phyloP scores from a whole-genome alignment of 768 basidiomycete genomes.

The Mycena vulgaris region DNA sequence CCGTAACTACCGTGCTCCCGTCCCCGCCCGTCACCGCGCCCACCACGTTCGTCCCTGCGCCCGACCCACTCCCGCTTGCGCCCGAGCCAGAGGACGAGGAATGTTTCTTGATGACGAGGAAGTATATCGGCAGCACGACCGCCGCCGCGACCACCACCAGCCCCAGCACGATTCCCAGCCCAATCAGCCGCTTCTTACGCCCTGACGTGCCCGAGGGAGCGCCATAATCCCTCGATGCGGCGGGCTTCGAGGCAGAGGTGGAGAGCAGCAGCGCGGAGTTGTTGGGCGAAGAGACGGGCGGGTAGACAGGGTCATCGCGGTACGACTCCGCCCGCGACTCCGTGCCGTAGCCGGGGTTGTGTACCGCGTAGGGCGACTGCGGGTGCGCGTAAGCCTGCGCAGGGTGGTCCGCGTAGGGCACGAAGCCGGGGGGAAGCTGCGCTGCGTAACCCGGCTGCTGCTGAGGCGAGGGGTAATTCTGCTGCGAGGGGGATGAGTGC shows the following conservation, averaged over 20 bases:
- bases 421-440: too few relatives aligned
- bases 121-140: constrained; percentile 72
- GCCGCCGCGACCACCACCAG: constrained; percentile 53
- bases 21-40: constrained; percentile 69
- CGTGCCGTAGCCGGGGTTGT: too few relatives aligned
- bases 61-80: neutral
- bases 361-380: too few relatives aligned
- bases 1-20: constrained; percentile 74
- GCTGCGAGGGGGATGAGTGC: too few relatives aligned
- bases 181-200: neutral
- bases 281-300: too few relatives aligned
- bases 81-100: neutral
- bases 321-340: too few relatives aligned
- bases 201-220: neutral
- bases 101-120: constrained; percentile 65
- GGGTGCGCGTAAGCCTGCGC: too few relatives aligned
- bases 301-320: too few relatives aligned
- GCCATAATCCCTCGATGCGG: too few relatives aligned
- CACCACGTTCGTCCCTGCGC: constrained; percentile 26
- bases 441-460: too few relatives aligned
- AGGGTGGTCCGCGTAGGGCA: too few relatives aligned
- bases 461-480: too few relatives aligned
- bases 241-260: neutral
- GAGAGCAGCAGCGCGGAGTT: neutral
- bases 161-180: constrained; percentile 53